phyloP scores from a whole-genome alignment of 768 basidiomycete genomes.

The Collybia nuda region DNA sequence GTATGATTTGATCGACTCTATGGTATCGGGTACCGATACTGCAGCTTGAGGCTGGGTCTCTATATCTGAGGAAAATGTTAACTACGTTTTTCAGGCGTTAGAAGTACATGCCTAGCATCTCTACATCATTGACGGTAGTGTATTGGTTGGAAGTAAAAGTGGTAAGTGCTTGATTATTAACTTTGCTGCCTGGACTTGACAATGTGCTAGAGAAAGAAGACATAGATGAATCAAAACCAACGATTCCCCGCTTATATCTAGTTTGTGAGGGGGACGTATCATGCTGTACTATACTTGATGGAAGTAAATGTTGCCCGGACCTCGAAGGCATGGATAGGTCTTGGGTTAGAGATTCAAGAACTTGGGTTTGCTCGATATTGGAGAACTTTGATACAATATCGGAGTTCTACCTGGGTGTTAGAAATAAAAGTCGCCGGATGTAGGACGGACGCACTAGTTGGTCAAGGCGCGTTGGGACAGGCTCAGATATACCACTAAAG shows the following conservation, averaged over 20 bases:
- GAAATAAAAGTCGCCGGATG: neutral
- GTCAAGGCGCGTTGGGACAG: conserved; percentile 51
- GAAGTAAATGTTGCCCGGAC: conserved; percentile 4
- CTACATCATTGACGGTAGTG: conserved; percentile 29
- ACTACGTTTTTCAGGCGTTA: neutral
- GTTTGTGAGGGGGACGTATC: too few species aligned
- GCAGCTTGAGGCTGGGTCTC: conserved; percentile 33
- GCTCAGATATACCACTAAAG: conserved; percentile 51
- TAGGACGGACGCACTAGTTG: conserved; percentile 45
- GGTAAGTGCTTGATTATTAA: conserved; percentile 40
- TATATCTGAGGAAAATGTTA: conserved; percentile 27
- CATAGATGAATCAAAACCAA: neutral
- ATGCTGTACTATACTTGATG: neutral
- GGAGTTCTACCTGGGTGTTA: conserved; percentile 8
- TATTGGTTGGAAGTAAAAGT: conserved; percentile 17
- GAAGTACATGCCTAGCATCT: conserved; percentile 46
- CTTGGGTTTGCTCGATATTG: conserved; percentile 49
- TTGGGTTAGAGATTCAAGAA: conserved; percentile 11
- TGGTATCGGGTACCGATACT: conserved; percentile 4
- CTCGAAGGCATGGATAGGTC: conserved; percentile 7
- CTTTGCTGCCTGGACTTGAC: conserved; percentile 18
- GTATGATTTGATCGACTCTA: conserved; percentile 42
- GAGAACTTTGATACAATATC: conserved; percentile 5
- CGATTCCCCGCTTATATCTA: too few species aligned
- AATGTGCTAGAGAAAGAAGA: conserved; percentile 12